Evolutionary conservation across 2,329 filamentous ascomycete genomes (phyloP).

Genomic region (Epichloe hybrida): DNA sequence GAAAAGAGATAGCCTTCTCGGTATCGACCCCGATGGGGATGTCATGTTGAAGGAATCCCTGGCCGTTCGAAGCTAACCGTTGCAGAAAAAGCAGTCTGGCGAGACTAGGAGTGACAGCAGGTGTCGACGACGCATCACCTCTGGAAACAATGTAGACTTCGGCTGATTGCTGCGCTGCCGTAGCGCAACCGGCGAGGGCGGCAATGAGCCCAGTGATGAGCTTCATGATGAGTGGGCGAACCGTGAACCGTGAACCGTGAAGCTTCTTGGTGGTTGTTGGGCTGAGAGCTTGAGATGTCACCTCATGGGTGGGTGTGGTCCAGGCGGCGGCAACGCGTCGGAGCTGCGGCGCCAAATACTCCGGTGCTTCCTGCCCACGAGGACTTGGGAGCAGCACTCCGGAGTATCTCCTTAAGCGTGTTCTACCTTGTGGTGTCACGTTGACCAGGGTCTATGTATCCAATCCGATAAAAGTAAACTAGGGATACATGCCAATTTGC

Average conservation of each 20-base stretch:
- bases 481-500: too few relatives aligned
- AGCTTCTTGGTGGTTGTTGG: conserved; percentile 17
- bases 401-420: too few relatives aligned
- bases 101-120: conserved; percentile 37
- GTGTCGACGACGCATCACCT: conserved; percentile 18
- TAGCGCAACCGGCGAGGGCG: conserved; percentile 24
- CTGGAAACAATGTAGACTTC: conserved; percentile 40
- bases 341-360: conserved; percentile 7
- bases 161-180: conserved; percentile 28
- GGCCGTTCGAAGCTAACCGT: conserved; percentile 34
- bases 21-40: conserved; percentile 25
- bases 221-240: conserved; percentile 25
- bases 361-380: neutral
- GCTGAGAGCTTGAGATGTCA: conserved; percentile 16
- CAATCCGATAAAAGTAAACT: too few relatives aligned
- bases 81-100: conserved; percentile 46
- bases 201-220: conserved; percentile 26
- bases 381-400: too few relatives aligned
- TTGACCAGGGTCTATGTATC: too few relatives aligned
- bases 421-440: too few relatives aligned
- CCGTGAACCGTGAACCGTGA: conserved; percentile 11
- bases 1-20: conserved; percentile 38
- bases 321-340: neutral
- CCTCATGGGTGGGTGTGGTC: conserved; percentile 9
- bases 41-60: conserved; percentile 34